phyloP scores from a whole-genome alignment of 768 basidiomycete species.

The Suillus subalutaceus region DNA sequence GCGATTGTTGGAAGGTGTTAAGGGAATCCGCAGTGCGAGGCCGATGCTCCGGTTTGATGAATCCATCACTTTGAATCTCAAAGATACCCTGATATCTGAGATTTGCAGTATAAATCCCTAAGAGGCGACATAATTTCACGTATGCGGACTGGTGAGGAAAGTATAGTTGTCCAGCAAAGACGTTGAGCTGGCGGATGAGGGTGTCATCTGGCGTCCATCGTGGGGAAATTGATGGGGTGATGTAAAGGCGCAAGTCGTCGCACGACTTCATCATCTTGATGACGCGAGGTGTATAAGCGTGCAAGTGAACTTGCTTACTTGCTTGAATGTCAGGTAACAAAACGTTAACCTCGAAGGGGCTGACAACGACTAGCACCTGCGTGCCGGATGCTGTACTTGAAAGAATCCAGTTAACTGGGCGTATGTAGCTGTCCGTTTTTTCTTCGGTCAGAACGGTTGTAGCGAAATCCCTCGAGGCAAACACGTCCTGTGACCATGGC shows the following conservation, averaged over 20 bases:
- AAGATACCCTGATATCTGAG: conserved; percentile 51
- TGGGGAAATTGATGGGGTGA: conserved; percentile 23
- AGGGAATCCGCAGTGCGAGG: background rate
- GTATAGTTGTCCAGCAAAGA: conserved; percentile 51
- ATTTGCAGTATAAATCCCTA: conserved; percentile 43
- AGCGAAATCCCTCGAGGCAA: conserved; percentile 22
- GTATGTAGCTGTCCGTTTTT: conserved; percentile 35
- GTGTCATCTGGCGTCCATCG: conserved; percentile 18
- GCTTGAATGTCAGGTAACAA: conserved; percentile 41
- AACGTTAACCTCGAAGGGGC: conserved; percentile 42
- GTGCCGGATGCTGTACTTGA: conserved; percentile 34
- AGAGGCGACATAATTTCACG: conserved; percentile 35
- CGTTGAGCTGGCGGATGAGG: conserved; percentile 38
- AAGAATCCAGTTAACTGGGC: conserved; percentile 48
- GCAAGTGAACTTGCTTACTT: conserved; percentile 39
- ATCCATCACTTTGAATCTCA: conserved; percentile 21
- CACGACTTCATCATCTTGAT: conserved; percentile 36
- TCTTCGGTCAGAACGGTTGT: conserved; percentile 7
- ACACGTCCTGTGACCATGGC: conserved; percentile 21
- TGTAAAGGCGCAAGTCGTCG: conserved; percentile 34
- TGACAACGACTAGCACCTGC: conserved; percentile 39
- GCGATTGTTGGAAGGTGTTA: conserved; percentile 39
- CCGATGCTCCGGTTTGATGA: conserved; percentile 19
- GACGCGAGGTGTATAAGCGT: conserved; percentile 44
- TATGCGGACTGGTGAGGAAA: conserved; percentile 38